Conservation (phyloP, 305 asterid genomes). For the Plantago rigida region DNA sequence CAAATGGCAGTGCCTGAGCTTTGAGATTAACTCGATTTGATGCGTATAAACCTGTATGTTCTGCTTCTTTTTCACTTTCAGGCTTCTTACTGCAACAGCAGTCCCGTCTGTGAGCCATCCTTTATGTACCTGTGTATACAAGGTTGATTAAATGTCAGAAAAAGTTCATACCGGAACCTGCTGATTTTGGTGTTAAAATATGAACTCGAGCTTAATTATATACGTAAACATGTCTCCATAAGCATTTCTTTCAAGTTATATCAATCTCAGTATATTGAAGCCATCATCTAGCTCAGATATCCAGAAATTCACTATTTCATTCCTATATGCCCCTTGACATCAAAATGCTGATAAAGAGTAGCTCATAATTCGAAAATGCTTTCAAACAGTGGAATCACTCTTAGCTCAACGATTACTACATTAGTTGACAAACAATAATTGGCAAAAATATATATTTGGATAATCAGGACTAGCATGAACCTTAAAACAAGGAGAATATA, state of each 20-base stretch:
- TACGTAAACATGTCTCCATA: too few species aligned
- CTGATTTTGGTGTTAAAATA: neutral
- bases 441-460: neutral
- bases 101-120: constrained; percentile 65
- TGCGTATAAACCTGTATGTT: constrained; percentile 51
- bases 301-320: too few species aligned
- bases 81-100: constrained; percentile 49
- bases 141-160: neutral
- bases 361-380: too few species aligned
- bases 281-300: too few species aligned
- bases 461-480: neutral
- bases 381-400: too few species aligned
- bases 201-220: neutral
- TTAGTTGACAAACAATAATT: too few species aligned
- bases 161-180: neutral
- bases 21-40: constrained; percentile 58
- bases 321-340: too few species aligned
- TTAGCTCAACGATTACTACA: too few species aligned
- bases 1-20: constrained; percentile 61
- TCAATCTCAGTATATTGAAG: too few species aligned
- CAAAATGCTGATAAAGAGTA: too few species aligned
- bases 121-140: constrained; percentile 45
- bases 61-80: constrained; percentile 49
- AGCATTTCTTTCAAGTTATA: too few species aligned
- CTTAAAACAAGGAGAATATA: neutral